These are phyloP conservation scores for Corchorus olitorius DNA, from an alignment of 345 rosid genomes.

Conservation along the genomic window DNA sequence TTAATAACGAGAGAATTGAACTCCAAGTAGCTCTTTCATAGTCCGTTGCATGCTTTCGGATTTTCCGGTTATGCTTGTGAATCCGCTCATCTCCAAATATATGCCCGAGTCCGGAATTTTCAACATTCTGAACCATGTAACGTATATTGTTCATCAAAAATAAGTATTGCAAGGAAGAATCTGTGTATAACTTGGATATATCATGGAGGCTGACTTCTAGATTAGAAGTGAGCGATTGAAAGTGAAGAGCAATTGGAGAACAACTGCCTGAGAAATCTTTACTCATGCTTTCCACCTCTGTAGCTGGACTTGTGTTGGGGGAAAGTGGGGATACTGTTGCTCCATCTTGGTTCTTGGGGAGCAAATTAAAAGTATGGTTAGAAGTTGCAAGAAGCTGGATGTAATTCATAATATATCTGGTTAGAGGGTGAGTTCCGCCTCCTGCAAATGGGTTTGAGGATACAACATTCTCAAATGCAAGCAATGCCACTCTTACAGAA, in stretches of 20 bases:
- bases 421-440: slow-evolving; percentile 76
- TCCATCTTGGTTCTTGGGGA: slow-evolving; percentile 53
- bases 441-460: slow-evolving; percentile 61
- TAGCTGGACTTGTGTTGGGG: slow-evolving; percentile 35
- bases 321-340: slow-evolving; percentile 34
- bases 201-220: slow-evolving; percentile 70
- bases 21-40: slow-evolving; percentile 85
- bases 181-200: slow-evolving; percentile 65
- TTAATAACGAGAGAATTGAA: slow-evolving; percentile 60
- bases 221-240: slow-evolving; percentile 54
- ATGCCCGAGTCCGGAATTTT: slow-evolving; percentile 60
- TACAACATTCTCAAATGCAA: slow-evolving; percentile 64
- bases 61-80: slow-evolving; percentile 70
- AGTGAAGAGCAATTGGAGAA: slow-evolving; percentile 50
- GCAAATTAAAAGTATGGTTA: slow-evolving; percentile 57
- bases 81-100: slow-evolving; percentile 79
- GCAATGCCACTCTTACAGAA: slow-evolving; percentile 58
- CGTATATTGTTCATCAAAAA: slow-evolving; percentile 87
- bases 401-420: slow-evolving; percentile 85
- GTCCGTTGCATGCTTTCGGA: slow-evolving; percentile 71
- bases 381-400: slow-evolving; percentile 63
- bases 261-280: no score
- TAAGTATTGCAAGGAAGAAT: slow-evolving; percentile 63
- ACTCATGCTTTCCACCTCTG: slow-evolving; percentile 43
- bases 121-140: slow-evolving; percentile 83